phyloP scores from a whole-genome alignment of 2,329 filamentous ascomycete genomes.

The Thelonectria rubi region DNA sequence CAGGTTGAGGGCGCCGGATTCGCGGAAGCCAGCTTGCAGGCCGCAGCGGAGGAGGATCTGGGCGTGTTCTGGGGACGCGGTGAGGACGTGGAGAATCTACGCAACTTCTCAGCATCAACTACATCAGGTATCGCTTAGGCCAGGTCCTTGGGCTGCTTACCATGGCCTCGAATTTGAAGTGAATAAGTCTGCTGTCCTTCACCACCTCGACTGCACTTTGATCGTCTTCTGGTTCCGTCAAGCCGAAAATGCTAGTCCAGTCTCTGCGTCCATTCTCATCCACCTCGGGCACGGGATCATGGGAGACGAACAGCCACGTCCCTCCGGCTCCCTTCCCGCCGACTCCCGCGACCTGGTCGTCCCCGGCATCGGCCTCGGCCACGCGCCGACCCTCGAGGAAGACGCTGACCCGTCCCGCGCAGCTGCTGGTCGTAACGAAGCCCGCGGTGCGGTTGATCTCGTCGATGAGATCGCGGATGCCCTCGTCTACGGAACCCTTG shows the following conservation, averaged over 20 bases:
- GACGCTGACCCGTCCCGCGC: slow-evolving; percentile 85
- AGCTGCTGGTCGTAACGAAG: slow-evolving; percentile 92
- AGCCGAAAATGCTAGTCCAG: slow-evolving; percentile 45
- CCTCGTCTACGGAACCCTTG: slow-evolving; percentile 85
- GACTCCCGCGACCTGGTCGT: slow-evolving; percentile 62
- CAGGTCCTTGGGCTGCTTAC: slow-evolving; percentile 61
- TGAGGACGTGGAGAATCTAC: slow-evolving; percentile 88
- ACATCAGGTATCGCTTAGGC: slow-evolving; percentile 4
- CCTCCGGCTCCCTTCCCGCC: slow-evolving; percentile 89
- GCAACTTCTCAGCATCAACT: slow-evolving; percentile 34
- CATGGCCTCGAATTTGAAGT: slow-evolving; percentile 96
- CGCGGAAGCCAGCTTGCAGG: slow-evolving; percentile 84
- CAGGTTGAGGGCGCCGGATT: slow-evolving; percentile 83
- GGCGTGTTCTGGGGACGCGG: slow-evolving; percentile 77
- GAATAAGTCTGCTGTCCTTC: slow-evolving; percentile 64
- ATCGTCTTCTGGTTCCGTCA: slow-evolving; percentile 40
- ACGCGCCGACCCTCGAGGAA: slow-evolving; percentile 80
- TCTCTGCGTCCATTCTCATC: slow-evolving; percentile 41
- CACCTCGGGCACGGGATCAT: slow-evolving; percentile 68
- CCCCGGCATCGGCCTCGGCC: slow-evolving; percentile 30
- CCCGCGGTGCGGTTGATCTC: slow-evolving; percentile 80
- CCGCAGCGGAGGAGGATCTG: slow-evolving; percentile 80
- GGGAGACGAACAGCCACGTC: slow-evolving; percentile 87
- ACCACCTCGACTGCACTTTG: slow-evolving; percentile 34
- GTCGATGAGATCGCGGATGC: slow-evolving; percentile 78